Evolutionary conservation across 2,329 filamentous ascomycete species (phyloP), one percentile per base, ranked within the genome.

Genomic region (Pestalotiopsis sp.): DNA sequence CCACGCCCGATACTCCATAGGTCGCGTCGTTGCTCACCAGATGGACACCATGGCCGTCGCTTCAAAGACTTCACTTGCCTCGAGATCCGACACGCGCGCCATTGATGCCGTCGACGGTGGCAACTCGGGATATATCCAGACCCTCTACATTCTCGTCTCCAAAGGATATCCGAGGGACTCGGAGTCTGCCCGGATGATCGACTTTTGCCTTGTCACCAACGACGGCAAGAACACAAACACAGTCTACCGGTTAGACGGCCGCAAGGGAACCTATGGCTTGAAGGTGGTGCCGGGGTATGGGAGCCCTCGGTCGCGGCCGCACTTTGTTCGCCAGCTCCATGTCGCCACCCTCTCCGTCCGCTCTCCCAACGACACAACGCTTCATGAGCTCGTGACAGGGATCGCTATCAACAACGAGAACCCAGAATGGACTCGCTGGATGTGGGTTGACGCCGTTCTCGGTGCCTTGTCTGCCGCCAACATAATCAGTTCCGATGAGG

Each of bases 71-170:
- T 23, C 67, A 59, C 13, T 25, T 14, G 36, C 14, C 17, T 14
- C 17, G 38, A 39, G 31, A 36, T 20, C 59, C 13, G 31, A 36
- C 36, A 14, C 59, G 17, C n/a, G 25, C 31, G n/a, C 12, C 59
- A n/a, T 20, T 61, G 59, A n/a, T 17, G 17, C 27, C 38, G 59
- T 14, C 25, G 36, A 20, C 27, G 38, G 17, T 39, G 59, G 11
- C 27, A 36, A 39, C 27, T 36, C 59, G 9, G 59, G 31, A 23
- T 45, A 59, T 23, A 68, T 66, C 49, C 73, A 74, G 31, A 73
- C 74, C 60, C 71, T 78, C 56, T 77, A 73, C 73, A 78, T 78
- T 20, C 68, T 78, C 66, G 75, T 78, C 62, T 78, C 77, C 69
- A 75, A 71, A 39, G 77, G 77, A 25, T 70, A 74, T 20, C 77